phyloP scores from a whole-genome alignment of 257 asterid species.

The Ilex aquifolium region DNA sequence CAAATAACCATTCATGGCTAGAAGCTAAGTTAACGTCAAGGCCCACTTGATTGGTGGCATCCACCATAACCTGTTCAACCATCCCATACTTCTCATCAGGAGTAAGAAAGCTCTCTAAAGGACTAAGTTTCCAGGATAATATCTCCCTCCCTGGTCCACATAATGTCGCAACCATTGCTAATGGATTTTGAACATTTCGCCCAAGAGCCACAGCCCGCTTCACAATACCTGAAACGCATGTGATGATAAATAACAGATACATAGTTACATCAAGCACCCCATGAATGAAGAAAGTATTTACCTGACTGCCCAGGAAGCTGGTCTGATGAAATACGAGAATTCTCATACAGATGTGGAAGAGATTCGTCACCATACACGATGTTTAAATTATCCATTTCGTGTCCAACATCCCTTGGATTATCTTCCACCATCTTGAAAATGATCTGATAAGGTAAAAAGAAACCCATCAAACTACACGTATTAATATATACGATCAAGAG shows the following conservation, averaged over 20 bases:
- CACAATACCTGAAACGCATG: slow-evolving; percentile 54
- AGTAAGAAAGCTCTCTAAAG: slow-evolving; percentile 78
- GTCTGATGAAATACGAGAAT: slow-evolving; percentile 82
- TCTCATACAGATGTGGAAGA: slow-evolving; percentile 90
- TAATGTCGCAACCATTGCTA: slow-evolving; percentile 81
- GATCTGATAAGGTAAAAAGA: slow-evolving; percentile 40
- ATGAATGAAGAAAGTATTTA: slow-evolving; percentile 11
- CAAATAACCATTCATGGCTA: slow-evolving; percentile 20
- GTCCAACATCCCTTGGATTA: slow-evolving; percentile 96
- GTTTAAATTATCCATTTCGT: slow-evolving; percentile 89
- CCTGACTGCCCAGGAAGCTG: slow-evolving; percentile 97
- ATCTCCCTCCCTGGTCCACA: slow-evolving; percentile 96
- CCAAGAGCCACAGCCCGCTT: slow-evolving; percentile 96
- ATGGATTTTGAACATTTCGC: slow-evolving; percentile 85
- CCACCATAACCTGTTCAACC: slow-evolving; percentile 67
- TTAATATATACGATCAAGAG: too few relatives aligned
- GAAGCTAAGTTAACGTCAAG: slow-evolving; percentile 43
- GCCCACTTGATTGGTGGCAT: background rate
- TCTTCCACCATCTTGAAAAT: slow-evolving; percentile 98
- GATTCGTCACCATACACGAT: slow-evolving; percentile 92
- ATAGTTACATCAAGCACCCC: slow-evolving; percentile 1
- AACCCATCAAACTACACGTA: too few relatives aligned
- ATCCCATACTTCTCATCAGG: slow-evolving; percentile 91
- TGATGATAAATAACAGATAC: background rate
- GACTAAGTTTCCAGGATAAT: slow-evolving; percentile 86